Conservation (phyloP, 2,329 filamentous ascomycete species). For the Colletotrichum melonis region DNA sequence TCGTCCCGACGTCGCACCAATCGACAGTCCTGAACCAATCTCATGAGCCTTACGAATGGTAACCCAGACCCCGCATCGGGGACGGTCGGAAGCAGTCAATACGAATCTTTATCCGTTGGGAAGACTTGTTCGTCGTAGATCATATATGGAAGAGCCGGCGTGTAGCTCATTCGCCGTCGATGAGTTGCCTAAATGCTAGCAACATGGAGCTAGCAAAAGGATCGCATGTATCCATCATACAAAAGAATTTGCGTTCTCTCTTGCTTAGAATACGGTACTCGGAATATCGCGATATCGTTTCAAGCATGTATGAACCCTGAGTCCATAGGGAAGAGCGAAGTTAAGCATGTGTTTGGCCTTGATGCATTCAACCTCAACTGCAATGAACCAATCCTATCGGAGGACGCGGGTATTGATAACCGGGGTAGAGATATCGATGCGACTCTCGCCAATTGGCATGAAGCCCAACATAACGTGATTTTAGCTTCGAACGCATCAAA, state of each 20-base stretch:
- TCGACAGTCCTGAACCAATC: neutral
- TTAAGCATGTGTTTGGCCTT: too few species aligned
- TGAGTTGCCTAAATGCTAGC: neutral
- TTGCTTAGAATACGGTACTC: too few species aligned
- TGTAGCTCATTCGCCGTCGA: neutral
- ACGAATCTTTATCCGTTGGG: neutral
- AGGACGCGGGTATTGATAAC: too few species aligned
- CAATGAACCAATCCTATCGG: too few species aligned
- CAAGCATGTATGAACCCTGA: too few species aligned
- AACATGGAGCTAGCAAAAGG: too few species aligned
- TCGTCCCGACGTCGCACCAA: neutral
- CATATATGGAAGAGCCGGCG: neutral
- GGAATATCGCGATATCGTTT: too few species aligned
- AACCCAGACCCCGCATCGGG: neutral
- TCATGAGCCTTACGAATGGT: neutral
- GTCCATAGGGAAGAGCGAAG: too few species aligned
- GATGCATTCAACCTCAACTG: too few species aligned
- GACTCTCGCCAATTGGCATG: neutral
- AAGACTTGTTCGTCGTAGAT: neutral
- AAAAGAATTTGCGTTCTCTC: too few species aligned
- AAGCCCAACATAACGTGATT: slow-evolving; percentile 10
- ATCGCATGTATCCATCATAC: too few species aligned
- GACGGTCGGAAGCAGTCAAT: neutral
- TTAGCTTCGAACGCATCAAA: neutral
- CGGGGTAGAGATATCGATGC: neutral